A percentile compares a stretch with the other conserved stretches of the same genome.
phyloP scores from a whole-genome alignment of 495 filamentous ascomycete genomes.

The Cenococcum geophilum region DNA sequence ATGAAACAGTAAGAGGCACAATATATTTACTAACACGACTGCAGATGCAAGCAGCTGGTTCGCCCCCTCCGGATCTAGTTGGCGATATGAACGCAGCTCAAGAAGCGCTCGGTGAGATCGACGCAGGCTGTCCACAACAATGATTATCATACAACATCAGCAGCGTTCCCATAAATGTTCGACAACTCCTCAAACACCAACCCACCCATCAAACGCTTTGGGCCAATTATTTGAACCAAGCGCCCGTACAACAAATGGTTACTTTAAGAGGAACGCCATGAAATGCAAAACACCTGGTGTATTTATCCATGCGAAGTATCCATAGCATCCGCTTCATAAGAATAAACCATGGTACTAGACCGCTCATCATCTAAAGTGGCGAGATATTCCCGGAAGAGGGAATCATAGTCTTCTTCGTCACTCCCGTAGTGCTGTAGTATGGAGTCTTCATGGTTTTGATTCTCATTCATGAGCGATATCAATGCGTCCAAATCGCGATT shows the following conservation, averaged over 20 bases:
- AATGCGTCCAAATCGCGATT: constrained; percentile 55
- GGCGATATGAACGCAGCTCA: constrained; percentile 78
- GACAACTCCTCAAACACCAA: background rate
- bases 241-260: background rate
- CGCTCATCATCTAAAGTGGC: constrained; percentile 6
- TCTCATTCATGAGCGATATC: constrained; percentile 41
- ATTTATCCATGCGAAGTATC: constrained; percentile 27
- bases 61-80: constrained; percentile 82
- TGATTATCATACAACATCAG: constrained; percentile 36
- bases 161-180: background rate
- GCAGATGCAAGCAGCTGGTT: constrained; percentile 90
- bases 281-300: background rate
- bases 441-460: constrained; percentile 8
- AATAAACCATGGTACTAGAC: background rate
- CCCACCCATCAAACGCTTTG: background rate
- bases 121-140: constrained; percentile 67
- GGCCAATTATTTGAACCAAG: too few relatives aligned
- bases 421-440: constrained; percentile 32
- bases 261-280: background rate
- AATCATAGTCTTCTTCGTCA: constrained; percentile 54
- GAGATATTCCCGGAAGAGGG: constrained; percentile 50
- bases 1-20: background rate
- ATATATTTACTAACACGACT: constrained; percentile 15
- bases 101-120: constrained; percentile 62
- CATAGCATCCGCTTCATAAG: constrained; percentile 23